Evolutionary conservation across 176 grass and related monocot species (phyloP).

Genomic region (Oryza meyeriana): DNA sequence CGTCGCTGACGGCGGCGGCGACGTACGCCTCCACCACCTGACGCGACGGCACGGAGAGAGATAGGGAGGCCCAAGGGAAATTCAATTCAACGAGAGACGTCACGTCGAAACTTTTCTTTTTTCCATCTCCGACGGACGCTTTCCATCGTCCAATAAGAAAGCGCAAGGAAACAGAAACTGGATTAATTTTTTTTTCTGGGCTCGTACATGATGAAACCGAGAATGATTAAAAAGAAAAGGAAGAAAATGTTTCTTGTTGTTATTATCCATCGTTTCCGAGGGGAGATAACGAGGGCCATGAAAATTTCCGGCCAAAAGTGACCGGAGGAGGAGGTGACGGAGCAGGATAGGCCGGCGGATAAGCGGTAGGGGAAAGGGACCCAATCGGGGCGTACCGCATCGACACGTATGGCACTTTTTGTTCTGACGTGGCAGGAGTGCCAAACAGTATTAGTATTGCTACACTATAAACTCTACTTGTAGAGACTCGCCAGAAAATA

Average conservation of each 20-base stretch:
- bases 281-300: slow-evolving; percentile 36
- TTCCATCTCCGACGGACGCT: not conserved
- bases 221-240: not conserved
- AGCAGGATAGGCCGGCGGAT: slow-evolving; percentile 36
- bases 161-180: not conserved
- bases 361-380: slow-evolving; percentile 7
- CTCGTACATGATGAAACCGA: slow-evolving; percentile 3
- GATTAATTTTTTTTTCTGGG: not conserved
- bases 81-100: not conserved
- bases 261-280: slow-evolving; percentile 14
- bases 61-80: not conserved
- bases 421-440: slow-evolving; percentile 25
- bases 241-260: not conserved
- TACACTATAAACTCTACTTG: too few species aligned
- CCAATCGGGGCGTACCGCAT: not conserved
- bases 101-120: slow-evolving; percentile 17
- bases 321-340: not conserved
- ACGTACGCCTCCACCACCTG: not conserved
- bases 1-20: slow-evolving; percentile 26
- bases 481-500: not conserved
- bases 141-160: slow-evolving; percentile 22
- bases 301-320: slow-evolving; percentile 16
- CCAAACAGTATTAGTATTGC: not conserved
- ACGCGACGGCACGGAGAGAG: not conserved
- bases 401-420: slow-evolving; percentile 30